Conservation (phyloP, 352 stramenopile species). For the Pythium biforme region DNA sequence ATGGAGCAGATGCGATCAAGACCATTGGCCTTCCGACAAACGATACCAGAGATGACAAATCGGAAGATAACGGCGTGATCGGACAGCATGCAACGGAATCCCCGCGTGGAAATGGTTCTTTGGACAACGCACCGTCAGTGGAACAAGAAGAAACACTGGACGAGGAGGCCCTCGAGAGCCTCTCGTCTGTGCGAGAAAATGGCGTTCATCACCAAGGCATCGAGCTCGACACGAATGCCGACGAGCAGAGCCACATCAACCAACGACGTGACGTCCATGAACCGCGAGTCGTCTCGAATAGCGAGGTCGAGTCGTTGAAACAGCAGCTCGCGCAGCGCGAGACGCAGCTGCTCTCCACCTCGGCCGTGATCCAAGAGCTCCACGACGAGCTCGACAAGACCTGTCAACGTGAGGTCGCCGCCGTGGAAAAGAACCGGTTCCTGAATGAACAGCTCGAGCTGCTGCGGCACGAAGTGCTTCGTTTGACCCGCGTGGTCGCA, state of each 20-base stretch:
- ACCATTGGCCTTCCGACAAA: too few relatives aligned
- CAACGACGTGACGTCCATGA: not conserved
- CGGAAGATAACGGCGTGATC: too few relatives aligned
- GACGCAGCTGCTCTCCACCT: conserved; percentile 65
- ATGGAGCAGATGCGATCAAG: too few relatives aligned
- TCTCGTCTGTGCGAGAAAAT: not conserved
- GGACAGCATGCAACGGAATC: not conserved
- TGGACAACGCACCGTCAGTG: not conserved
- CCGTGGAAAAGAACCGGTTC: conserved; percentile 57
- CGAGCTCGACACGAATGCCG: not conserved
- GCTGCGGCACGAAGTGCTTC: conserved; percentile 55
- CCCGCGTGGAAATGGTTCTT: not conserved
- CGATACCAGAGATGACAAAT: not conserved
- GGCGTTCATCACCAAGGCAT: not conserved
- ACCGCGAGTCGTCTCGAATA: not conserved
- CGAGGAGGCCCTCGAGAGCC: not conserved
- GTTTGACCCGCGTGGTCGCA: conserved; percentile 46
- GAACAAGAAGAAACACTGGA: not conserved
- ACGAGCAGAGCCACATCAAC: not conserved
- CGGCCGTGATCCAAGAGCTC: conserved; percentile 59
- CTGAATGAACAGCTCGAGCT: conserved; percentile 67
- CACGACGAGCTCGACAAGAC: conserved; percentile 79
- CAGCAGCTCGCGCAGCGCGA: conserved; percentile 54
- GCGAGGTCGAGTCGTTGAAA: conserved; percentile 21
- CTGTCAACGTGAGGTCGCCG: conserved; percentile 57